Base-by-base conservation (phyloP, 1,139 yeast genomes). In the Kodamaea sp. region DNA sequence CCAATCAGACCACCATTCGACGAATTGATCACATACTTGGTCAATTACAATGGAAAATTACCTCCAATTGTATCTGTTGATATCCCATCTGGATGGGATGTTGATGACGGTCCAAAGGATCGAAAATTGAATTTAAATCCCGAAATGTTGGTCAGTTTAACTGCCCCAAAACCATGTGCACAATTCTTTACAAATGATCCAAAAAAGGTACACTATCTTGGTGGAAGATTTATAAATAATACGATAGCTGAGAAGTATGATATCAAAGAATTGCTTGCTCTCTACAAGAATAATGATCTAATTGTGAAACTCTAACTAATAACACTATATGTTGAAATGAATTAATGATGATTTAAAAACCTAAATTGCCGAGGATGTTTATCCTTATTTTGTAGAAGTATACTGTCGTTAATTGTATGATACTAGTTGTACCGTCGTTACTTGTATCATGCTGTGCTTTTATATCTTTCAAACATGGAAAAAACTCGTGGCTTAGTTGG, bases 11-110 rank as follows among this genome's bases (percentile, higher is more conserved):
- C 76, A 27, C 96, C 97, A 0, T 92, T 87, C 57, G 78, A 75
- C 29, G 67, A 68, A 0, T 74, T 84, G 25, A 70, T 92, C 39
- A 52, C 58, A 4, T 63, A 66, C 29, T 64, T 90, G 52, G 46
- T 66, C 6, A 39, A 41, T 1, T 58, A 70, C 23, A 51, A 63
- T 3, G 39, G 49, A 5, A 50, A 59, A 7, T 57, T 69, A 7
- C 63, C 73, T 4, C 89, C 88, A 0, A 75, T 90, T 3, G 78
- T 87, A 0, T 79, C 95, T 0, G 86, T 92, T 1, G 98, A 92
- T 57, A 80, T 90, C 31, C 98, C 98, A 0, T 84, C 95, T 0
- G 96, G 97, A 0, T 92, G 98, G 98, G 94, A 89, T 56, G 97
- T 92, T 5, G 95, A 92, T 54, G 55, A 72, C 4, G 98, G 98